Evolutionary conservation across 768 basidiomycete species (phyloP), one percentile per base, ranked within the genome.

Genomic region (Boletus tomentosulus): DNA sequence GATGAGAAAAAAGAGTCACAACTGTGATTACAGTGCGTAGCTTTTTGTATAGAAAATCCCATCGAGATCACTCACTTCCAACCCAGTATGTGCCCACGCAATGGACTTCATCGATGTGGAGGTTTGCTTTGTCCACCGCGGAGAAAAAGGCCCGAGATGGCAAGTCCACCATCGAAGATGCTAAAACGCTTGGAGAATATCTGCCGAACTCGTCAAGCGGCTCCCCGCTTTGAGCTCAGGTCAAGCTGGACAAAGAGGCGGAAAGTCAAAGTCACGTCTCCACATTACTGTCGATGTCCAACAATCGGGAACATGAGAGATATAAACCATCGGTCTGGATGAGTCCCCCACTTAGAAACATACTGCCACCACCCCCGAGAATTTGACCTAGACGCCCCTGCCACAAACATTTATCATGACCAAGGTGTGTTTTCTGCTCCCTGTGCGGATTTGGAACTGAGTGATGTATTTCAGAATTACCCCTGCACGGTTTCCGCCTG

Each of bases 311-410:
- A 19, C 38, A 12, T 12, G 19, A 45, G 48, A 27, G 30, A 38
- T 67, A 63, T 60, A 66, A 66, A 45, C 13, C 6, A 6, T 12
- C 13, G n/a, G 31, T 27, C 7, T 13, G 11, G 42, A n/a, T n/a
- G 35, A 0, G 9, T 22, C n/a, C 11, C 34, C 22, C 43, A 16
- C 22, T 22, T 37, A 10, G 27, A 42, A 41, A 3, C 22, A 22
- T 24, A 15, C 13, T 24, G 12, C 30, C 44, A 19, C 31, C 42
- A n/a, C 16, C 37, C 31, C 24, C 31, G 53, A 57, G 53, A 45
- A n/a, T n/a, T n/a, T n/a, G n/a, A n/a, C n/a, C n/a, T n/a, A n/a
- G 50, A 19, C 19, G 1, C 19, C n/a, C 19, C 12, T 27, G 6
- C 47, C 15, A 24, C 4, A 16, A 28, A 16, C 6, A 13, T 10